These are phyloP conservation scores for Spinellus fusiger DNA, from an alignment of 192 early-diverging fungal genomes.

Conservation along the genomic window DNA sequence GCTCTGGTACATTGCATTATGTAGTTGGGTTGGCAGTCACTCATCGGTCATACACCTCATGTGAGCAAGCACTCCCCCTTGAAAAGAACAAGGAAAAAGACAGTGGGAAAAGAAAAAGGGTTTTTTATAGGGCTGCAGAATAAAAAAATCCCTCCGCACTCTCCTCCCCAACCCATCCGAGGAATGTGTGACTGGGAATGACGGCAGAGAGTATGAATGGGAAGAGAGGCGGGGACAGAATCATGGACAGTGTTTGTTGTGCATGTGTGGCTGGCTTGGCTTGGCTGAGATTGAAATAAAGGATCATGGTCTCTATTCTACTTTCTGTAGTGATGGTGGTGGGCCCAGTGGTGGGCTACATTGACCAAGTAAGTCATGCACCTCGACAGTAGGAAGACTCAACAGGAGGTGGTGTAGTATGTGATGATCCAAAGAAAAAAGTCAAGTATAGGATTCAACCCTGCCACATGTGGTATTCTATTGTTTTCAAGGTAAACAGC, in stretches of 20 bases:
- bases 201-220: too few species aligned
- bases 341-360: constrained; percentile 51
- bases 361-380: constrained; percentile 35
- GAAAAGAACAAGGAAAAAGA: constrained; percentile 20
- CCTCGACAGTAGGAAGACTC: not conserved
- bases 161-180: not conserved
- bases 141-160: not conserved
- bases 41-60: constrained; percentile 23
- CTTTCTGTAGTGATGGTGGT: constrained; percentile 47
- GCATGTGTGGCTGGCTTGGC: not conserved
- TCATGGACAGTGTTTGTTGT: too few species aligned
- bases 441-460: constrained; percentile 49
- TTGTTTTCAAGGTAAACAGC: constrained; percentile 44
- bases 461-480: constrained; percentile 48
- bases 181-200: too few species aligned
- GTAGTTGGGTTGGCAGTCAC: constrained; percentile 23
- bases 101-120: not conserved
- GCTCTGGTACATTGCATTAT: not conserved
- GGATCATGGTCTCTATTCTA: not conserved
- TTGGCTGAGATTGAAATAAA: not conserved
- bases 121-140: not conserved
- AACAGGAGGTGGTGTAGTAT: constrained; percentile 23
- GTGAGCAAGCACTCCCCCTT: constrained; percentile 17
- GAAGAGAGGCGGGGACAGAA: too few species aligned
- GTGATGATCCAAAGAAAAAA: constrained; percentile 36